Evolutionary conservation across 140 eudicot genomes (phyloP).

Genomic region (Oenanthe javanica): DNA sequence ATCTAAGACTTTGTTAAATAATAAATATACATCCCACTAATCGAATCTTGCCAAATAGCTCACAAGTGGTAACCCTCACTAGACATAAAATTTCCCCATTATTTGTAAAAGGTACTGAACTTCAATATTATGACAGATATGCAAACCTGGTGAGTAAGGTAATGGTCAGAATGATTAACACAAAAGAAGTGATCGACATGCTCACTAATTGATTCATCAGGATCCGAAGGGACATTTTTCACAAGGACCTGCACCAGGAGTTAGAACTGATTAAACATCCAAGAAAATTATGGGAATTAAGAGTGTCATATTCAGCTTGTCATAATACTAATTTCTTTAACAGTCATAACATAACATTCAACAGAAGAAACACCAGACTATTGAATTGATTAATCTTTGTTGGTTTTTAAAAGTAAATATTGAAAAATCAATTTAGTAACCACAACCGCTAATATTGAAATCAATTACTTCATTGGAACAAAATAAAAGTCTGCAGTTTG

Average conservation of each 20-base stretch:
- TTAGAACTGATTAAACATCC: background rate
- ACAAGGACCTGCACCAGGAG: constrained; percentile 54
- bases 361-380: background rate
- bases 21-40: background rate
- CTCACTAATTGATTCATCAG: constrained; percentile 60
- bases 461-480: background rate
- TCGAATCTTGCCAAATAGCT: background rate
- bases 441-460: background rate
- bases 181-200: constrained; percentile 73
- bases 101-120: background rate
- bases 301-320: background rate
- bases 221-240: constrained; percentile 61
- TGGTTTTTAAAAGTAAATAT: background rate
- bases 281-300: background rate
- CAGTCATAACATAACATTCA: background rate
- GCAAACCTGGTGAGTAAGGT: constrained; percentile 60
- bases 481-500: background rate
- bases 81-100: background rate
- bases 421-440: background rate
- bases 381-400: background rate
- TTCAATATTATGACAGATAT: constrained; percentile 5
- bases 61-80: background rate
- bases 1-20: background rate
- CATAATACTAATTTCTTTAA: background rate
- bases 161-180: constrained; percentile 65